These are phyloP conservation scores for Dothidotthia symphoricarpi DNA, from an alignment of 2,329 filamentous ascomycete genomes.

Conservation along the genomic window DNA sequence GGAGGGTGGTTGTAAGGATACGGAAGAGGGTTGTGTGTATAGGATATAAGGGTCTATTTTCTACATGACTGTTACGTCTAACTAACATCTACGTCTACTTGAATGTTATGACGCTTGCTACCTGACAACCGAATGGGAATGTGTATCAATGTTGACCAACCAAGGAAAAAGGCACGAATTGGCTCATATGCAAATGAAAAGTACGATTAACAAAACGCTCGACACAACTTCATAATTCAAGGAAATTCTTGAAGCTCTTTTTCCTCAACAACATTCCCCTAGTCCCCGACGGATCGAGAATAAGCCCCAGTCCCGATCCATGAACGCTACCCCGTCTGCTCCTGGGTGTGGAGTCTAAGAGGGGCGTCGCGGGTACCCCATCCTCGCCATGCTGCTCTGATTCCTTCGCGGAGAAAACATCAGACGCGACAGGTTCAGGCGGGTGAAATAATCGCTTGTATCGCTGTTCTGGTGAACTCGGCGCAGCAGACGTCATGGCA, in stretches of 20 bases:
- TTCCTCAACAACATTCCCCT: constrained; percentile 33
- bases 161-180: too few species aligned
- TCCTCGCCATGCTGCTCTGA: constrained; percentile 7
- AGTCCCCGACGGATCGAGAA: constrained; percentile 33
- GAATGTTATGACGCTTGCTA: too few species aligned
- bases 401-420: constrained; percentile 7
- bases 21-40: not conserved
- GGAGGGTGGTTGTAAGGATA: not conserved
- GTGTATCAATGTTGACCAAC: too few species aligned
- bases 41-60: too few species aligned
- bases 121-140: too few species aligned
- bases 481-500: constrained; percentile 26
- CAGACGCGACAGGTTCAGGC: constrained; percentile 15
- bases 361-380: constrained; percentile 3
- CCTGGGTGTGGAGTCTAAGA: constrained; percentile 4
- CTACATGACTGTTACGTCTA: too few species aligned
- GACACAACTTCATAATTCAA: too few species aligned
- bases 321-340: constrained; percentile 22
- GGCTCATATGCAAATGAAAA: too few species aligned
- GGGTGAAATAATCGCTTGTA: constrained; percentile 47
- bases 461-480: constrained; percentile 41
- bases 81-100: too few species aligned
- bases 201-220: too few species aligned
- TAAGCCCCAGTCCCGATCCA: constrained; percentile 9
- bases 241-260: constrained; percentile 12